These are phyloP conservation scores for Pharus latifolius DNA, from an alignment of 176 grass and related monocot genomes.

Conservation along the genomic window DNA sequence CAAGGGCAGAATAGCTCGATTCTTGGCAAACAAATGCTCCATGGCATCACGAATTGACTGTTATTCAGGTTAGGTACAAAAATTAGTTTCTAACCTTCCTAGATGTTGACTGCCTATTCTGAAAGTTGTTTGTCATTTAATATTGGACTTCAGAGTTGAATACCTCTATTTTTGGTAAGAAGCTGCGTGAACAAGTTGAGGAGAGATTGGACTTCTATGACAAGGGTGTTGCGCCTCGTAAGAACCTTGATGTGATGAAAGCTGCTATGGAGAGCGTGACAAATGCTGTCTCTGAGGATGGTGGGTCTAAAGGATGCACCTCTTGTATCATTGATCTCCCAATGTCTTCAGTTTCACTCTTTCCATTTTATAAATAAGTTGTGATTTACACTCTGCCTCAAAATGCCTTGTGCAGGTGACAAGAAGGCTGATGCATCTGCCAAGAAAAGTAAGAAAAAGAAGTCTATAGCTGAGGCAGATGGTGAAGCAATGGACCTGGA, in stretches of 20 bases:
- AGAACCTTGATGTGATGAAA: conserved; percentile 97
- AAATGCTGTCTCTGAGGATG: conserved; percentile 13
- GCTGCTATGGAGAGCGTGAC: conserved; percentile 50
- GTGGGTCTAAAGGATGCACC: conserved; percentile 17
- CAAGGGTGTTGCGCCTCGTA: conserved; percentile 79
- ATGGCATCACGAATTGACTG: conserved; percentile 86
- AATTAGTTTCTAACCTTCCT: not conserved
- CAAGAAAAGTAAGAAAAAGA: conserved; percentile 31
- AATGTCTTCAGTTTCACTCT: no score
- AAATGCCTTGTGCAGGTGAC: not conserved
- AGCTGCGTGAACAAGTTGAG: conserved; percentile 90
- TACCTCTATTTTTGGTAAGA: conserved; percentile 69
- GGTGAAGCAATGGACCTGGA: conserved; percentile 44
- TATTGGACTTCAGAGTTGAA: conserved; percentile 36
- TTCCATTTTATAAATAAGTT: not conserved
- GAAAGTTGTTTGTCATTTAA: not conserved
- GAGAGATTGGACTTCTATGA: conserved; percentile 95
- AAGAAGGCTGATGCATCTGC: not conserved
- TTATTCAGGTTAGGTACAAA: conserved; percentile 49
- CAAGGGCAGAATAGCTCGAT: conserved; percentile 95
- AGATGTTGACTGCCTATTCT: not conserved
- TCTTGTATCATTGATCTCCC: not conserved
- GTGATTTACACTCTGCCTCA: not conserved
- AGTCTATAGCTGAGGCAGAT: conserved; percentile 31
- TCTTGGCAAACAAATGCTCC: conserved; percentile 93